Evolutionary conservation across 176 grass and related monocot genomes (phyloP), one percentile per base, ranked within the genome.

Genomic region (Carex cristatella): DNA sequence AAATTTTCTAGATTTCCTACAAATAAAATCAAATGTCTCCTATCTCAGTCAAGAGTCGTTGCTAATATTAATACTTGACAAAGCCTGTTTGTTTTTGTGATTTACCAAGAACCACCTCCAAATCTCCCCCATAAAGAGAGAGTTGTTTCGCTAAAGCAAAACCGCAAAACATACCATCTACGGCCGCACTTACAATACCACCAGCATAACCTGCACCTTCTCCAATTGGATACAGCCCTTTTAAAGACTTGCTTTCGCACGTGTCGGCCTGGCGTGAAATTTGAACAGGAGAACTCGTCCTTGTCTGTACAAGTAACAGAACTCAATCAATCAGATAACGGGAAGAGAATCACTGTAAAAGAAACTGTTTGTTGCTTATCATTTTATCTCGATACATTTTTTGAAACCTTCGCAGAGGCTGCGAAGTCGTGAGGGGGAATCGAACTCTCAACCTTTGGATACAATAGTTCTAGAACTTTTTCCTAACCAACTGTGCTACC

Each of bases 151-250:
- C 95, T 81, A 98, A 75, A 84, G 93, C 91, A 90, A 95, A 93
- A 75, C 95, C 95, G 6, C 93, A 98, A 69, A 89, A 93, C 89
- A 98, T 91, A 67, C 95, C 95, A 89, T 98, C 95, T 15, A 98
- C 95, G 37, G 95, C 91, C 68, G 95, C 93, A 78, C 93, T 98
- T 75, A 98, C n/a, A 56, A 98, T 95, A 7, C 95, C 95, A 7
- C 95, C 95, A 42, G 95, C 93, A 83, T 92, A 98, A 61, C 95
- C 95, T 69, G 95, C 93, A 46, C 95, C 95, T 95, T 98, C 95
- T 14, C 95, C 95, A 2, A 90, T 75, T 46, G 95, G 95, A 87
- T 94, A 98, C 60, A 98, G 48, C 65, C 95, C 89, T 88, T 79
- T 85, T 73, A 94, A 59, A 62, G 87, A 91, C 63, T 89, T 93